Base-by-base conservation (phyloP, 371 early-diverging fungal species). In the Mucor plumbeus region DNA sequence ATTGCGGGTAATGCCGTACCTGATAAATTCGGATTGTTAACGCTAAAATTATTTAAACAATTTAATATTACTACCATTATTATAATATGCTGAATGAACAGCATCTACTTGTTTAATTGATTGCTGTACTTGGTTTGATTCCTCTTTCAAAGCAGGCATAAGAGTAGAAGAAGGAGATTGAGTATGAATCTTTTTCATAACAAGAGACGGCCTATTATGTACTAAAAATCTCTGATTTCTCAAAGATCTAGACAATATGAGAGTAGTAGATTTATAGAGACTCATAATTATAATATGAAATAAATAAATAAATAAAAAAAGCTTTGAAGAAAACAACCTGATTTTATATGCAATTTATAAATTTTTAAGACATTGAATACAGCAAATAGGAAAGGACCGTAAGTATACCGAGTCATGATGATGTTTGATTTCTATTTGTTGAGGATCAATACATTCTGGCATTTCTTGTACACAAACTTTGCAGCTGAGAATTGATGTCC, bases 1-100 rank as follows among this genome's bases (percentile, higher is more conserved):
- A 71, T 71, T 7, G 67, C 39, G 17, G 86, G 77, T 39, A 85
- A 75, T 7, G 86, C 81, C 13, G 87, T 88, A 44, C 88, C 88
- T 86, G 50, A 8, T 7, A 21, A 21, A 21, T 2, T 17, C 26
- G 10, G 0, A 1, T 50, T 50, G 50, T 50, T 26, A 50, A 50
- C 1, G 10, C 21, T 21, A 11, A 11, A 50, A 10, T 21, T 3
- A n/a, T n/a, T 26, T 11, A 21, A 17, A 7, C 40, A 19, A 19
- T 9, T 26, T 1, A 10, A 15, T 14, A 9, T 14, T 44, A 38
- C 5, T 69, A 69, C 69, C 69, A 36, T 54, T 60, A 21, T 69
- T 69, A 33, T 64, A 64, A 40, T 69, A 69, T 10, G 65, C 38
- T 10, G 69, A 68, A 21, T 34, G 54, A 7, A 54, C 38, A 19